Conservation (phyloP, 495 filamentous ascomycete species). For the Tuber indicum region DNA sequence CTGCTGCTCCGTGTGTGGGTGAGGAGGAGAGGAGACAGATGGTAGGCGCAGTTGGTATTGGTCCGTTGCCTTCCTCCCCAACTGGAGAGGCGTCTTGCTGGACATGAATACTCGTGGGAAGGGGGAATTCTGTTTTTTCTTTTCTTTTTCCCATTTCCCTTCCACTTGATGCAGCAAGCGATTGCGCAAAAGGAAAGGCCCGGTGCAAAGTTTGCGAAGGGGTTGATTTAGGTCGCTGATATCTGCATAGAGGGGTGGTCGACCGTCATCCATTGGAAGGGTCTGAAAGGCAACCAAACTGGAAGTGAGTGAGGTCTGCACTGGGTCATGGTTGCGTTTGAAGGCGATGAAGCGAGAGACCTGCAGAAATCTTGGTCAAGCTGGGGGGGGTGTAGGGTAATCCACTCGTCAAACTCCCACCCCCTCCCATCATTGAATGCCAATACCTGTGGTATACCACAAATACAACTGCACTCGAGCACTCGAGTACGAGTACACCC, state of each 20-base stretch:
- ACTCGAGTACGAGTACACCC: neutral
- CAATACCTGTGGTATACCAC: neutral
- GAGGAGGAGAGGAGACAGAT: slow-evolving; percentile 10
- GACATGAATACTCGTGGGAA: slow-evolving; percentile 27
- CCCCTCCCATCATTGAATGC: neutral
- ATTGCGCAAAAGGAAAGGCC: slow-evolving; percentile 39
- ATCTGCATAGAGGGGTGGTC: slow-evolving; percentile 24
- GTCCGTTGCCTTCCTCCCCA: slow-evolving; percentile 32
- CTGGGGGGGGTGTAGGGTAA: slow-evolving; percentile 33
- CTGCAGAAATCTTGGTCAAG: slow-evolving; percentile 36
- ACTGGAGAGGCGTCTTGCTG: slow-evolving; percentile 31
- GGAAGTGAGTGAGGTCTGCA: neutral
- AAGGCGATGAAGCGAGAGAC: slow-evolving; percentile 38
- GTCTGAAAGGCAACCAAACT: neutral
- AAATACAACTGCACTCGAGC: neutral
- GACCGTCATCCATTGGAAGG: slow-evolving; percentile 11
- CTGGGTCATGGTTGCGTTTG: slow-evolving; percentile 21
- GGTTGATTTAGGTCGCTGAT: slow-evolving; percentile 38
- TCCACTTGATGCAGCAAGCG: slow-evolving; percentile 22
- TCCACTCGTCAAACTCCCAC: slow-evolving; percentile 1
- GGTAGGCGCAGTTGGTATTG: slow-evolving; percentile 35
- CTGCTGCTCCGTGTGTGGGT: neutral
- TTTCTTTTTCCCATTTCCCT: neutral
- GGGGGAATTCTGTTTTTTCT: neutral
- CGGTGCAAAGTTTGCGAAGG: slow-evolving; percentile 28